These are phyloP conservation scores for Magnusiomyces tetraspermus DNA, from an alignment of 1,139 yeast species.

Conservation along the genomic window DNA sequence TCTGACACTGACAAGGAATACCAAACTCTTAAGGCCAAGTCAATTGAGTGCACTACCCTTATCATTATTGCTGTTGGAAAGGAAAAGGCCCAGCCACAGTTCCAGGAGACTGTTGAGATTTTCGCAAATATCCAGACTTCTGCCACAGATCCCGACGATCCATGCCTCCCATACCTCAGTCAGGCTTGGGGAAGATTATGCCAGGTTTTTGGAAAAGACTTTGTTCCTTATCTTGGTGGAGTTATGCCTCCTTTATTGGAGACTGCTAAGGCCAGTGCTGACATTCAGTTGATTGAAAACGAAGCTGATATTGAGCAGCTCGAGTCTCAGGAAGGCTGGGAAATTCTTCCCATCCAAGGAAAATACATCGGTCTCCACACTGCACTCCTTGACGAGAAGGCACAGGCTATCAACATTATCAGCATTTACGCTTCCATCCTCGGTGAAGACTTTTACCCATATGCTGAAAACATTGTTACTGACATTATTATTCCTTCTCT, in stretches of 20 bases:
- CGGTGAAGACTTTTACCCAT: slow-evolving; percentile 73
- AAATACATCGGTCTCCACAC: slow-evolving; percentile 93
- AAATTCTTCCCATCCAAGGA: slow-evolving; percentile 82
- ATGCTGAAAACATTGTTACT: slow-evolving; percentile 66
- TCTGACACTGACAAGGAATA: slow-evolving; percentile 75
- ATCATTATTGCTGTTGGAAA: slow-evolving; percentile 96
- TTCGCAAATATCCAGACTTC: slow-evolving; percentile 59
- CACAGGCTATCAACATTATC: slow-evolving; percentile 79
- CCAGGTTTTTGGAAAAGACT: slow-evolving; percentile 73
- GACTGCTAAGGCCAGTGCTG: slow-evolving; percentile 85
- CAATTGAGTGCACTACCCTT: slow-evolving; percentile 90
- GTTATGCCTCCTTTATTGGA: slow-evolving; percentile 80
- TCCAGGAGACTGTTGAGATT: slow-evolving; percentile 61
- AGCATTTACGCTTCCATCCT: slow-evolving; percentile 82
- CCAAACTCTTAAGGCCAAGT: slow-evolving; percentile 77
- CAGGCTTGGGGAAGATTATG: slow-evolving; percentile 97
- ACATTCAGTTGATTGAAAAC: slow-evolving; percentile 72
- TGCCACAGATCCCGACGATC: slow-evolving; percentile 52
- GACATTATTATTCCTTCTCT: slow-evolving; percentile 83
- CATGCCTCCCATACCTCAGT: slow-evolving; percentile 75
- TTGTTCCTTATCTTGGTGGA: slow-evolving; percentile 76
- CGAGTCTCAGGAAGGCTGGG: slow-evolving; percentile 89
- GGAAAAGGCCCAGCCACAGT: slow-evolving; percentile 73
- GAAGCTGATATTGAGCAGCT: slow-evolving; percentile 81
- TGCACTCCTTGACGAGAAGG: slow-evolving; percentile 84